Evolutionary conservation across 2,329 filamentous ascomycete species (phyloP), one percentile per base, ranked within the genome.

Genomic region (Cylindrodendrum hubeiense): DNA sequence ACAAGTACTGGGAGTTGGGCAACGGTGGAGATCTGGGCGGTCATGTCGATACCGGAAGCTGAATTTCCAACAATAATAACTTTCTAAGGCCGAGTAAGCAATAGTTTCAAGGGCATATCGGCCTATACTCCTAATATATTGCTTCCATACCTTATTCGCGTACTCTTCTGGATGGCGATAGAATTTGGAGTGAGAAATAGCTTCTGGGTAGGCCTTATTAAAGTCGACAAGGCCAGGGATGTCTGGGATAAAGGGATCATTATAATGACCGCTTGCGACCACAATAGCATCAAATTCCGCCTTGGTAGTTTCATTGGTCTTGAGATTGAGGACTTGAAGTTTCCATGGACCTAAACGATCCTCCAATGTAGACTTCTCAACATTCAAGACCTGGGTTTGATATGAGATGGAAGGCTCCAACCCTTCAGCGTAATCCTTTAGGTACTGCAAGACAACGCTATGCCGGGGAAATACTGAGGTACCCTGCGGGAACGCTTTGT

Each of bases 31-130:
- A 94, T 88, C 69, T 94, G 92, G 1, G 81, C 80, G 28, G 88
- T 88, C 54, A 94, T 90, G 71, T 95, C 92, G 37, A 92, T 80
- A 2, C 91, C 92, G 0, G 91, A 93, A 0, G 91, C 90, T 0
- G 89, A 90, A 73, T 89, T 92, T 5, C 92, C 92, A 0, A 94
- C 86, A 0, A 94, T 84, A 5, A 81, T 75, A 9, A 94, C 80
- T 53, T 92, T 90, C 79, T 91, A 89, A 70, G 85, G 3, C 86
- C 28, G 17, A 49, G 61, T 52, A 41, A 55, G 50, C 37, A n/a
- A 24, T 8, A 2, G 15, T 12, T 1, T 1, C 17, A n/a, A 7
- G 24, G 1, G 21, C 17, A 17, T 5, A n/a, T n/a, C n/a, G n/a
- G n/a, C n/a, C n/a, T n/a, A n/a, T n/a, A n/a, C n/a, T 1, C 5